Conservation (phyloP, 495 filamentous ascomycete genomes). For the Penicillium pulvis region DNA sequence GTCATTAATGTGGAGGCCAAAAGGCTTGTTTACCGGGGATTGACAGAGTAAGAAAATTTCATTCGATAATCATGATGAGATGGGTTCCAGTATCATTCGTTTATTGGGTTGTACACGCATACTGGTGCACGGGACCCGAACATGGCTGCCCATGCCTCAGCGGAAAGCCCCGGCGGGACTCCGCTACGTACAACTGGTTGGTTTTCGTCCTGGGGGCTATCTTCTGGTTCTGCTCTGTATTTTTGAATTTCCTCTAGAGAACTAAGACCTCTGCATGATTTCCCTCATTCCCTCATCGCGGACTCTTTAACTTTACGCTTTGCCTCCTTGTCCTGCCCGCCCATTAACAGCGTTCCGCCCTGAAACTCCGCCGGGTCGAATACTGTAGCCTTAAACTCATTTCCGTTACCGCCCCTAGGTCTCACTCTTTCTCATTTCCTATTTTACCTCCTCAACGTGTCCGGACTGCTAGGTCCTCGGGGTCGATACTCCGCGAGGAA, state of each 20-base stretch:
- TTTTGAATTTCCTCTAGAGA: background rate
- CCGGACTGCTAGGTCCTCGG: background rate
- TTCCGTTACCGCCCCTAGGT: slow-evolving; percentile 6
- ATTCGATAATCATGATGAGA: background rate
- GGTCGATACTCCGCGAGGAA: background rate
- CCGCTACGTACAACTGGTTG: slow-evolving; percentile 24
- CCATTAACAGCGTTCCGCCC: background rate
- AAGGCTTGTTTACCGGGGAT: slow-evolving; percentile 16
- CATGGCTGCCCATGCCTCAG: slow-evolving; percentile 15
- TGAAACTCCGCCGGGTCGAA: background rate
- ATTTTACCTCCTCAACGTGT: background rate
- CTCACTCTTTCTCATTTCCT: background rate
- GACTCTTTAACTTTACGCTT: background rate
- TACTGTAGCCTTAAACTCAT: background rate
- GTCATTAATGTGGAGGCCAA: background rate
- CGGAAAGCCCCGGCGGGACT: slow-evolving; percentile 43
- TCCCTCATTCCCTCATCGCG: background rate
- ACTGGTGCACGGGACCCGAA: no score
- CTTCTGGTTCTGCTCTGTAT: background rate
- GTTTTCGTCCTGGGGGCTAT: background rate
- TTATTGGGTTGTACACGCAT: background rate
- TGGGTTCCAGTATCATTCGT: background rate
- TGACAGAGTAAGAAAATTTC: slow-evolving; percentile 2
- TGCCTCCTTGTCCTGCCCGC: background rate
- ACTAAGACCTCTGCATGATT: background rate